Evolutionary conservation across 345 rosid genomes (phyloP).

Genomic region (Hibiscus mutabilis): DNA sequence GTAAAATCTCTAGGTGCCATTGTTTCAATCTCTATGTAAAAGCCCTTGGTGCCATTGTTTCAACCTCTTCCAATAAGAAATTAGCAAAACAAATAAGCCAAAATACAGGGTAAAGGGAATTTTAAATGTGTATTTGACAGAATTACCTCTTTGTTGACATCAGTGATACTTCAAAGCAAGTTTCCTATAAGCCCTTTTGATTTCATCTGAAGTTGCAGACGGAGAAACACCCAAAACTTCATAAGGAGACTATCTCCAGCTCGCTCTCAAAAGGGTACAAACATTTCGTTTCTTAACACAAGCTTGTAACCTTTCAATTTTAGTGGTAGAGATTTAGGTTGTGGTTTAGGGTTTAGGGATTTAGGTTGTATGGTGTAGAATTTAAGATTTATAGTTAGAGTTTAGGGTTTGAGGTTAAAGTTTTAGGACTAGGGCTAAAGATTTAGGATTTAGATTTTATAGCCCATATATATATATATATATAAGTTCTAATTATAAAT

Average conservation of each 20-base stretch:
- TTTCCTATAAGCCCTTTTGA: conserved; percentile 91
- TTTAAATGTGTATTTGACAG: background rate
- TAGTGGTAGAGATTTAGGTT: too few relatives aligned
- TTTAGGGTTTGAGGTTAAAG: too few relatives aligned
- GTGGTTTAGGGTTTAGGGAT: too few relatives aligned
- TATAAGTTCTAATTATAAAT: too few relatives aligned
- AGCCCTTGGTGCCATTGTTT: background rate
- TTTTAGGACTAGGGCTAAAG: too few relatives aligned
- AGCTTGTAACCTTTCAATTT: too few relatives aligned
- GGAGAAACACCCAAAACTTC: conserved; percentile 77
- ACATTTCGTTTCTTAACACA: conserved; percentile 17
- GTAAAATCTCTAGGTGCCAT: too few relatives aligned
- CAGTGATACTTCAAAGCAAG: conserved; percentile 90
- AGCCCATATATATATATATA: too few relatives aligned
- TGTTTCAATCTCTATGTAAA: too few relatives aligned
- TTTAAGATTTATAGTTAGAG: too few relatives aligned
- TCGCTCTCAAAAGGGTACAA: conserved; percentile 31
- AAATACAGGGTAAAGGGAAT: background rate
- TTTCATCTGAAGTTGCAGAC: conserved; percentile 69
- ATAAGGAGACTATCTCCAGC: conserved; percentile 67
- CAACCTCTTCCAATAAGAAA: background rate
- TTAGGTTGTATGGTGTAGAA: too few relatives aligned
- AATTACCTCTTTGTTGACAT: conserved; percentile 77
- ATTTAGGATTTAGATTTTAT: too few relatives aligned
- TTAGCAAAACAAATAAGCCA: background rate